Base-by-base conservation (phyloP, 768 basidiomycete genomes). In the Auricularia heimuer region DNA sequence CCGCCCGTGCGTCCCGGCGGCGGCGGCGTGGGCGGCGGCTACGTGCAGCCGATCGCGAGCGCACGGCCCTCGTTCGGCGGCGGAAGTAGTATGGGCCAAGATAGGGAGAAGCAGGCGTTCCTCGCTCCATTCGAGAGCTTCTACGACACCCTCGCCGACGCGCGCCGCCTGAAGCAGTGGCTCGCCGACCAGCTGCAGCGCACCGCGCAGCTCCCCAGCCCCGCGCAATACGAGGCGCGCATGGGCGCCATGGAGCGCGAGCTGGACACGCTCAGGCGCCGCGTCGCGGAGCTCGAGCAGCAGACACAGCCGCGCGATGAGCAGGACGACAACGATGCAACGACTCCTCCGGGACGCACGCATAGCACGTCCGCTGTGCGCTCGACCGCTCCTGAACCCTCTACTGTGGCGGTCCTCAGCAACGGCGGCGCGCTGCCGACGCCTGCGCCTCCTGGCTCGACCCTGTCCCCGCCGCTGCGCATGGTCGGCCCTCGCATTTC, bases 91-190 rank as follows among this genome's bases (percentile, higher is more conserved):
- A n/a, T 24, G 24, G 80, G 4, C 70, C 73, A 62, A 64, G 54
- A 62, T 54, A 36, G 63, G 58, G 10, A 69, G 68, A 64, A 69
- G 66, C 78, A 83, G 1, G 86, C 90, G 21, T 94, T 94, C 74
- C 76, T 94, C 61, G 85, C 87, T 0, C 91, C 90, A 2, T 94
- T 94, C 68, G 89, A 88, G 70, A 74, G 81, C 62, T 94, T 94
- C 74, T 94, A 92, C 72, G 91, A 94, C 66, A 87, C 90, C 3
- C 82, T 94, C 37, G 82, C 86, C 64, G 92, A 92, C 73, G 85
- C 88, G 16, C 86, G 84, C 71, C 84, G 90, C 70, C 82, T 94
- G 65, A 92, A 92, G 75, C 70, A 73, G 44, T 91, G 90, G 87
- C 79, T 94, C 6, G 77, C 80, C 29, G 88, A 89, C 56, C 90